phyloP scores from a whole-genome alignment of 768 basidiomycete genomes.

The Melanogaster broomeanus region DNA sequence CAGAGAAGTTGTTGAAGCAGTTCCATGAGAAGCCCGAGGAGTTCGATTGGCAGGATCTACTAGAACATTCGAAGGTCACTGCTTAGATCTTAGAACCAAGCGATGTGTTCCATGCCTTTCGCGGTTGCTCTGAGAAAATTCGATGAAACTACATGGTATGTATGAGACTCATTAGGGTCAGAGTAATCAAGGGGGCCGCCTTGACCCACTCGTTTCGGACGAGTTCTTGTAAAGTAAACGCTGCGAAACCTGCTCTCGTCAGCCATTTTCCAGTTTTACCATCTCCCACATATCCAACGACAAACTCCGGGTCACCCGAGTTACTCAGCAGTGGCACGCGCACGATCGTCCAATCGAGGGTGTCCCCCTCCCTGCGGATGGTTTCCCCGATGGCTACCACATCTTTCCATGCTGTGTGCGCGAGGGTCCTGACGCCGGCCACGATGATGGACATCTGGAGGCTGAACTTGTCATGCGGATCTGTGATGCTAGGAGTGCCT shows the following conservation, averaged over 20 bases:
- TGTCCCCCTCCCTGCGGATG: conserved; percentile 47
- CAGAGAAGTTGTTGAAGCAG: conserved; percentile 52
- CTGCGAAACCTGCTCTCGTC: conserved; percentile 58
- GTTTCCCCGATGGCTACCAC: conserved; percentile 63
- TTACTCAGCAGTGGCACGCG: conserved; percentile 66
- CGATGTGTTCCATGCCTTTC: not conserved
- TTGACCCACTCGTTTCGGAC: conserved; percentile 60
- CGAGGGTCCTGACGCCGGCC: conserved; percentile 37
- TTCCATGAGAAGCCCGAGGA: conserved; percentile 80
- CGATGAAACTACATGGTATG: not conserved
- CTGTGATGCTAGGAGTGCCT: conserved; percentile 65
- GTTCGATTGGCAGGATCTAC: conserved; percentile 82
- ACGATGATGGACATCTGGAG: conserved; percentile 41
- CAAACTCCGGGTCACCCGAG: conserved; percentile 42
- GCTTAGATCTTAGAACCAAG: conserved; percentile 15
- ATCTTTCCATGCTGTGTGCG: conserved; percentile 63
- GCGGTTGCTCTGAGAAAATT: not conserved
- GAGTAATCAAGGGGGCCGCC: conserved; percentile 38
- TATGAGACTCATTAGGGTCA: conserved; percentile 19
- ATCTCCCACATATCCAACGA: conserved; percentile 72
- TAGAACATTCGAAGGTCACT: conserved; percentile 46
- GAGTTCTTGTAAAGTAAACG: conserved; percentile 60
- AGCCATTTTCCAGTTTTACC: conserved; percentile 50
- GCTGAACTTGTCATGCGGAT: conserved; percentile 59
- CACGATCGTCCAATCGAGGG: conserved; percentile 69